Evolutionary conservation across 371 early-diverging fungal species (phyloP).

Genomic region (Capniomyces stellatus): DNA sequence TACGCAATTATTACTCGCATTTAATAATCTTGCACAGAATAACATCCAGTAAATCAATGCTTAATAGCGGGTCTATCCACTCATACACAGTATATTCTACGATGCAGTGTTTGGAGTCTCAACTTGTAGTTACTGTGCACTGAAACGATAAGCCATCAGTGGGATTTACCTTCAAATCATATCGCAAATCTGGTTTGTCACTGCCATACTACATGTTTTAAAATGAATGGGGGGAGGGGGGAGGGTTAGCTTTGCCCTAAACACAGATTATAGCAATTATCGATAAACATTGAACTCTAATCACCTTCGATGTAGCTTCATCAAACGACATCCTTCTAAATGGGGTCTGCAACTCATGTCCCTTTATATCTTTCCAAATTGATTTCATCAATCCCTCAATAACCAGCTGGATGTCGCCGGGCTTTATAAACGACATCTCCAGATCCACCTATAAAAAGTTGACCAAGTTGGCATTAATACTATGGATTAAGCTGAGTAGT

Average conservation of each 20-base stretch:
- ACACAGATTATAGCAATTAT: background rate
- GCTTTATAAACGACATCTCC: conserved; percentile 68
- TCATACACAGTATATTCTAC: conserved; percentile 8
- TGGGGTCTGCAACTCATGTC: conserved; percentile 26
- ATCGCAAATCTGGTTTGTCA: conserved; percentile 79
- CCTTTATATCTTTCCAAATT: conserved; percentile 43
- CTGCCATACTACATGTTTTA: conserved; percentile 44
- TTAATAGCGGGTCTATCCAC: too few species aligned
- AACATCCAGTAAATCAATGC: too few species aligned
- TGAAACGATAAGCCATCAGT: too few species aligned
- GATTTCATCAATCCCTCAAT: conserved; percentile 53
- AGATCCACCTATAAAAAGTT: conserved; percentile 51
- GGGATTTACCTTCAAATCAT: conserved; percentile 45
- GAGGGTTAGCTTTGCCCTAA: too few species aligned
- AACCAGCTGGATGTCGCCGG: conserved; percentile 43
- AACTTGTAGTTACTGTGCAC: too few species aligned
- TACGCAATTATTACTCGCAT: too few species aligned
- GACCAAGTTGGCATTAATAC: background rate
- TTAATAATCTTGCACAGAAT: too few species aligned
- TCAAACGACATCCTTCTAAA: conserved; percentile 62
- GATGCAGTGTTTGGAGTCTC: background rate
- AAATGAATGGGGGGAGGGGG: background rate
- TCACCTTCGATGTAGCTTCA: conserved; percentile 55
- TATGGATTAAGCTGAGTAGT: too few species aligned
- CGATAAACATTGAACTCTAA: background rate